Evolutionary conservation across 257 asterid genomes (phyloP).

Genomic region (Penstemon eatonii): DNA sequence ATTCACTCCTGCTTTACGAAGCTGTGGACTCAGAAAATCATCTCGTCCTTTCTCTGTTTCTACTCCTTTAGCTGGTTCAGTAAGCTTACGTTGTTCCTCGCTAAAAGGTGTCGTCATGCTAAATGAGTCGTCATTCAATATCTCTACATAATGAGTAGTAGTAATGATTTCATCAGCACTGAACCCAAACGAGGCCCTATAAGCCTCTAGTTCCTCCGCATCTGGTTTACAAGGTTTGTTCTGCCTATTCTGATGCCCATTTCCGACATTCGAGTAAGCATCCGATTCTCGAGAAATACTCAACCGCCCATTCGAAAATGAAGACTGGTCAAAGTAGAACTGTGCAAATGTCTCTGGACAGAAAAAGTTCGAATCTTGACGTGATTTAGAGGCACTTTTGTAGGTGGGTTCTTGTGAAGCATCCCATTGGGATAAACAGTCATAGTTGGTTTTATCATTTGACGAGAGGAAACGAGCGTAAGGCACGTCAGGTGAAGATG

Average conservation of each 20-base stretch:
- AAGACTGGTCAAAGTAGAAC: constrained; percentile 71
- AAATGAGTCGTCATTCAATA: constrained; percentile 64
- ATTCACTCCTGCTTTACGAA: constrained; percentile 35
- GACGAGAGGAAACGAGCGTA: constrained; percentile 77
- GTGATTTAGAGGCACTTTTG: constrained; percentile 35
- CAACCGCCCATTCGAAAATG: constrained; percentile 66
- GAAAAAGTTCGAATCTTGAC: constrained; percentile 77
- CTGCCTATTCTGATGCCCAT: constrained; percentile 55
- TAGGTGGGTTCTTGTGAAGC: constrained; percentile 31
- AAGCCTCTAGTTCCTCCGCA: constrained; percentile 79
- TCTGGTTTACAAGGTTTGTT: constrained; percentile 58
- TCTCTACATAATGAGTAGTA: constrained; percentile 74
- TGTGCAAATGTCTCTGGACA: constrained; percentile 84
- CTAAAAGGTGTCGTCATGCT: constrained; percentile 59
- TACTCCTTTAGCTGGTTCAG: constrained; percentile 36
- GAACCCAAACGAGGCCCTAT: constrained; percentile 87
- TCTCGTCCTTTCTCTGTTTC: constrained; percentile 34
- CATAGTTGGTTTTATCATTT: constrained; percentile 38
- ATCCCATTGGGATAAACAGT: constrained; percentile 53
- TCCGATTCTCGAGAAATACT: constrained; percentile 80
- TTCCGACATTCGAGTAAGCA: constrained; percentile 61
- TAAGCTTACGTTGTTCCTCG: constrained; percentile 35
- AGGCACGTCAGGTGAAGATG: constrained; percentile 96
- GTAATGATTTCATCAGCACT: constrained; percentile 85
- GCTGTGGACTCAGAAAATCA: constrained; percentile 32